Evolutionary conservation across 495 filamentous ascomycete species (phyloP).

Genomic region (Podospora australis): DNA sequence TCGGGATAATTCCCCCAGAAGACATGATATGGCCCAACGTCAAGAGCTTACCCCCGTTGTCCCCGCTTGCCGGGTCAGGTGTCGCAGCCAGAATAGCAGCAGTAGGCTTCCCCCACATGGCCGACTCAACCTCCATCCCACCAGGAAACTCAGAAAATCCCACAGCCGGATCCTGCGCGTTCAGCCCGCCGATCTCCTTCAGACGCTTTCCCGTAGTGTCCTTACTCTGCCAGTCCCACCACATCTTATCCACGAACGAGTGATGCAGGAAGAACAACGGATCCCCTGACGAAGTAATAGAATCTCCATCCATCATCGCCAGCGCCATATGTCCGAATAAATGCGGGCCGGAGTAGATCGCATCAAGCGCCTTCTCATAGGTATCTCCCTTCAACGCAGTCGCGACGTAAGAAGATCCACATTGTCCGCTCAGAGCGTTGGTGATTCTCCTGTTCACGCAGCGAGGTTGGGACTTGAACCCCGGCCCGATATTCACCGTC

Average conservation of each 20-base stretch:
- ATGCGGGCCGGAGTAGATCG: constrained; percentile 15
- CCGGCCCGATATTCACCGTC: constrained; percentile 28
- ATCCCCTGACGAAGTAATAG: constrained; percentile 31
- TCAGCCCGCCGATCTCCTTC: constrained; percentile 8
- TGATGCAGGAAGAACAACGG: constrained; percentile 48
- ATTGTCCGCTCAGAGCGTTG: constrained; percentile 8
- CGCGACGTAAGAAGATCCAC: constrained; percentile 1
- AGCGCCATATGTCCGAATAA: constrained; percentile 13
- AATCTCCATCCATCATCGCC: constrained; percentile 17
- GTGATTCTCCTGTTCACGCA: constrained; percentile 32
- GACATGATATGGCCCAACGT: constrained; percentile 13
- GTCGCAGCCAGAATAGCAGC: constrained; percentile 11
- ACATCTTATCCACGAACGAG: constrained; percentile 43
- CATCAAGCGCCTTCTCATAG: constrained; percentile 7
- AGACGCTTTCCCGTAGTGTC: constrained; percentile 21
- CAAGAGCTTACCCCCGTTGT: neutral
- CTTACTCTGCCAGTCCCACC: constrained; percentile 43
- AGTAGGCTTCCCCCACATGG: constrained; percentile 12
- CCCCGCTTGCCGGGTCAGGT: constrained; percentile 8
- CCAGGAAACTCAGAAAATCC: constrained; percentile 15
- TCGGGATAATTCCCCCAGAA: constrained; percentile 18
- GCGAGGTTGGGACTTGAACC: constrained; percentile 26
- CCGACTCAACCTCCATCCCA: constrained; percentile 10
- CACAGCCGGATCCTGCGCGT: constrained; percentile 9
- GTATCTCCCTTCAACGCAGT: constrained; percentile 1